Evolutionary conservation across 2,329 filamentous ascomycete genomes (phyloP), one percentile per base, ranked within the genome.

Genomic region (Aspergillus quadricinctus): DNA sequence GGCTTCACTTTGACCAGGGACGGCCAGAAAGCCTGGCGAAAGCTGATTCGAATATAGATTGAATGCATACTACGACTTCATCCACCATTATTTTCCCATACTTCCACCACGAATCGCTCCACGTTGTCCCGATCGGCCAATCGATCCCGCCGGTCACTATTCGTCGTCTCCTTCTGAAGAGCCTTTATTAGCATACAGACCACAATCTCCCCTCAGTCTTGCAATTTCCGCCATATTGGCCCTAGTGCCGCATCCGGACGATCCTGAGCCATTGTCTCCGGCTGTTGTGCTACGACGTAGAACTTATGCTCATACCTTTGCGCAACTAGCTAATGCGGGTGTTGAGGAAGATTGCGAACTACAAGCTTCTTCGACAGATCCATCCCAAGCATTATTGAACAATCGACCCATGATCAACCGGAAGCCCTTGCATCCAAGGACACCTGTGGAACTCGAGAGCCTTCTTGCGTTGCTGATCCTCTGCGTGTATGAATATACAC

Each of bases 1-100:
- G 73, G 21, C 43, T 46, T 46, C 43, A 17, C 66, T 51, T 4
- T 45, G 19, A 6, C 9, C 54, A 17, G 48, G 19, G 28, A 10
- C 46, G 27, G n/a, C 28, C 41, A 8, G 52, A 50, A 46, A 5
- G 21, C 27, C 46, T 41, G 11, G 27, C 28, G 28, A 28, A n/a
- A 55, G 61, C 62, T 67, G 54, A 68, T 2, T 48, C 14, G 14
- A 3, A 14, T 1, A 35, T 51, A 78, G 76, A 61, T 65, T 78
- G 50, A 76, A 77, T 57, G 76, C 73, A 37, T 78, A 78, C 54
- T 78, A 78, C 55, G 72, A 75, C 48, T 78, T 76, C 54, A 74
- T 78, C 53, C 76, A 78, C 61, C 54, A 65, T n/a, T 78, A 76
- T 60, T 77, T 77, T 46, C 76, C 76, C 4, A 73, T 78, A 40